A percentile compares a stretch with the other conserved stretches of the same genome.
phyloP scores from a whole-genome alignment of 495 filamentous ascomycete genomes.

The Penicillium turbatum region DNA sequence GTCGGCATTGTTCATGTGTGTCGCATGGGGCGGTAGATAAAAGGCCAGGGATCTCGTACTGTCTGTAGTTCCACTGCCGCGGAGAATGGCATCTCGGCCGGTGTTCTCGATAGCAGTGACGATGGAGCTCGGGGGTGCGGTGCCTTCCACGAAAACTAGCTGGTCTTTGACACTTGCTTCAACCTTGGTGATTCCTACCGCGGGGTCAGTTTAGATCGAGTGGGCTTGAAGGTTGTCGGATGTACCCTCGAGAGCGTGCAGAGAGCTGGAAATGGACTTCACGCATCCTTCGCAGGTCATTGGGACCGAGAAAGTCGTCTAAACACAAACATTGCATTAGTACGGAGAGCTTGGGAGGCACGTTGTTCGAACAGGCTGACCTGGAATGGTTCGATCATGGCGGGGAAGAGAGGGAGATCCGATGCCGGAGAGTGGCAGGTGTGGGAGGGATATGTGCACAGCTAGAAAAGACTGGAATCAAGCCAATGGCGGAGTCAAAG shows the following conservation, averaged over 20 bases:
- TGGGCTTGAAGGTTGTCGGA: background rate
- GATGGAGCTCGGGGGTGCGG: conserved; percentile 80
- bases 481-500: background rate
- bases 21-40: background rate
- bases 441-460: background rate
- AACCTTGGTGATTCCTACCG: conserved; percentile 45
- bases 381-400: conserved; percentile 59
- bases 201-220: background rate
- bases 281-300: conserved; percentile 87
- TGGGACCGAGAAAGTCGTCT: conserved; percentile 94
- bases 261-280: conserved; percentile 70
- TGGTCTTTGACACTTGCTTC: conserved; percentile 47
- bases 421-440: conserved; percentile 5
- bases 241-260: conserved; percentile 67
- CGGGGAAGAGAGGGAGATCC: conserved; percentile 15
- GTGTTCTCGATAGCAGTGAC: conserved; percentile 84
- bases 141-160: conserved; percentile 45
- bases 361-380: conserved; percentile 29
- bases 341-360: conserved; percentile 3
- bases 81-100: conserved; percentile 88
- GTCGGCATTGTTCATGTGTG: background rate
- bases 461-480: background rate
- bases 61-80: conserved; percentile 79
- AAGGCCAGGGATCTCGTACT: conserved; percentile 50
- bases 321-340: background rate